Evolutionary conservation across 2,329 filamentous ascomycete genomes (phyloP), one percentile per base, ranked within the genome.

Genomic region (Pseudogymnoascus sp.): DNA sequence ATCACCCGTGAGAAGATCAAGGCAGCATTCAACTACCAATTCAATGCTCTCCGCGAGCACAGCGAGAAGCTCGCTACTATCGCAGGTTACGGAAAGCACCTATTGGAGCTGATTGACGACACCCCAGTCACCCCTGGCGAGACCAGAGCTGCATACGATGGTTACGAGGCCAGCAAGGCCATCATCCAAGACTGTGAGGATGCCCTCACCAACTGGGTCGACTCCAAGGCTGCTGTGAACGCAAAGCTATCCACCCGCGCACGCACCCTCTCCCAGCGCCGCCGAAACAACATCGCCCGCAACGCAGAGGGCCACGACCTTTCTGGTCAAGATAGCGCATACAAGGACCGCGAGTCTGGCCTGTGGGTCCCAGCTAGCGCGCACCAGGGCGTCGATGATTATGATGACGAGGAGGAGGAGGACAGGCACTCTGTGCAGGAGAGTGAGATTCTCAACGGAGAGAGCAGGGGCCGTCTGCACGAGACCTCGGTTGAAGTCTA

Each of bases 121-220:
- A 96, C 90, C 5, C 95, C 95, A 1, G 95, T 99, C 63, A 99
- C 95, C 5, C 95, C 95, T 23, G 95, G 95, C 70, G 95, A 99
- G 83, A 97, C 93, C 18, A 90, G 95, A 67, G 86, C 91, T 62
- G 93, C 95, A 1, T 99, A 99, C 74, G 95, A 99, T 73, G 95
- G 95, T 66, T 99, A 99, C 75, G 95, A 99, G 76, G 93, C 93
- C 66, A 96, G 91, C 84, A 97, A 97, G 80, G 93, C 90, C 67
- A 97, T 99, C 78, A 97, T 99, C 73, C 95, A 99, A 79, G 95
- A 99, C 78, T 99, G 95, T 76, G 95, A 99, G 78, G 93, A 97
- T 74, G 85, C 95, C 1, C 87, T 99, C 66, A 97, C 92, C 75
- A 97, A 96, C 82, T 99, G 95, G 95, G 92, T 97, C 40, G 84